phyloP scores from a whole-genome alignment of 306 rosid genomes.

The Begonia loranthoides region DNA sequence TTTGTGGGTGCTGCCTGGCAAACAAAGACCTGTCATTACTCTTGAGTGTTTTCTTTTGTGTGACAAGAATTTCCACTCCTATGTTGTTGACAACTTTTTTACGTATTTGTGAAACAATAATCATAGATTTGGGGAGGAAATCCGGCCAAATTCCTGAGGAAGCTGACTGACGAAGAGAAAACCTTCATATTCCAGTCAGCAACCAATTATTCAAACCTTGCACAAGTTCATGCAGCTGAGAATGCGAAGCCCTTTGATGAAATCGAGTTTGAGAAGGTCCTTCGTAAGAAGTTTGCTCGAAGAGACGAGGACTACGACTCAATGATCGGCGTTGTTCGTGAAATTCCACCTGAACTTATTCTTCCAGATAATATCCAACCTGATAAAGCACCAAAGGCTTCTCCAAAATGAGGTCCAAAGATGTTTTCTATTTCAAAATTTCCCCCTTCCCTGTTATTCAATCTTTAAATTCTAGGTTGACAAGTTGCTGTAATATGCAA shows the following conservation, averaged over 20 bases:
- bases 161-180: slow-evolving; percentile 89
- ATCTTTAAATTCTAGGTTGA: no score
- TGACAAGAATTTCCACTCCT: no score
- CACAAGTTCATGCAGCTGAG: slow-evolving; percentile 89
- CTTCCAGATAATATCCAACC: slow-evolving; percentile 37
- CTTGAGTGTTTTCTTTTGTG: no score
- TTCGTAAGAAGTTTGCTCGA: slow-evolving; percentile 59
- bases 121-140: slow-evolving; percentile 96
- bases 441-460: no score
- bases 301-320: slow-evolving; percentile 52
- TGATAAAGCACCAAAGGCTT: slow-evolving; percentile 42
- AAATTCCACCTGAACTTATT: slow-evolving; percentile 43
- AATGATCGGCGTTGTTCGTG: slow-evolving; percentile 39
- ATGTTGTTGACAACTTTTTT: no score
- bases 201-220: slow-evolving; percentile 68
- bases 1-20: no score
- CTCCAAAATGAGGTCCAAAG: background rate
- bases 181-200: slow-evolving; percentile 87
- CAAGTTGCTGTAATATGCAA: no score
- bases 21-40: no score
- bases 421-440: no score
- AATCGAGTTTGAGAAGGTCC: slow-evolving; percentile 62
- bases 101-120: background rate
- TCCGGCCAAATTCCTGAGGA: slow-evolving; percentile 89
- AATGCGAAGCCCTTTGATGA: slow-evolving; percentile 63